Evolutionary conservation across 2,329 filamentous ascomycete genomes (phyloP).

Genomic region (Purpureocillium lavendulum): DNA sequence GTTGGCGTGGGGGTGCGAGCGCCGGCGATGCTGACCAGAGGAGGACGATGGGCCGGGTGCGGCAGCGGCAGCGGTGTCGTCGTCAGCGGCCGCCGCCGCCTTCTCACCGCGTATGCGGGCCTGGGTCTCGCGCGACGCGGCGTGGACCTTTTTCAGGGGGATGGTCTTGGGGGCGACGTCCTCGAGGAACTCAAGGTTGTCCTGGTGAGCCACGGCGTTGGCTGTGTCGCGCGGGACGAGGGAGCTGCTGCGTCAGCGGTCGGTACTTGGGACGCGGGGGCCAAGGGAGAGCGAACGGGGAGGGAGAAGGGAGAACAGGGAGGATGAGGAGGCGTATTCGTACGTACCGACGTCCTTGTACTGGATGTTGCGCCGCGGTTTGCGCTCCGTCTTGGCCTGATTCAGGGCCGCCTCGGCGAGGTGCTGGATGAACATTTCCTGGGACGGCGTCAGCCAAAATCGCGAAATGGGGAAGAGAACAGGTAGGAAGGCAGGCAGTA

Average conservation of each 20-base stretch:
- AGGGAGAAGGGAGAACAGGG: too few species aligned
- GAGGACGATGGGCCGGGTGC: too few species aligned
- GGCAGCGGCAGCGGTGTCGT: constrained; percentile 11
- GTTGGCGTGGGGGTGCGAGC: constrained; percentile 15
- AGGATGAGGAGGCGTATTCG: not conserved
- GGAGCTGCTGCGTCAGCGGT: constrained; percentile 7
- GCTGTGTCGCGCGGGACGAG: constrained; percentile 46
- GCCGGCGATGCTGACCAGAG: constrained; percentile 3
- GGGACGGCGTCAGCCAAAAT: constrained; percentile 4
- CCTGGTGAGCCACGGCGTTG: constrained; percentile 75
- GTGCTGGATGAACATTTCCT: constrained; percentile 96
- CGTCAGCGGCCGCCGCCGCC: constrained; percentile 15
- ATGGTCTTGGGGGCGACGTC: constrained; percentile 86
- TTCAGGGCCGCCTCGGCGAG: constrained; percentile 78
- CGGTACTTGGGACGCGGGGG: too few species aligned
- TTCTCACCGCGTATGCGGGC: constrained; percentile 34
- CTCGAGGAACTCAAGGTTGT: constrained; percentile 89
- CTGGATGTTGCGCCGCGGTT: constrained; percentile 87
- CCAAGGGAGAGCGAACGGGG: too few species aligned
- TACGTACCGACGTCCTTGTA: constrained; percentile 80
- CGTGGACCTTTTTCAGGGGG: constrained; percentile 72
- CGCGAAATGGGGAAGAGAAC: not conserved
- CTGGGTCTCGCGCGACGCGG: constrained; percentile 42
- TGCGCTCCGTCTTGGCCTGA: constrained; percentile 83
- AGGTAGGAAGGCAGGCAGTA: constrained; percentile 22